Percentiles rank a stretch among this genome's conserved stretches.
Evolutionary conservation across 2,329 filamentous ascomycete genomes (phyloP).

Genomic region (Didymella lethalis): DNA sequence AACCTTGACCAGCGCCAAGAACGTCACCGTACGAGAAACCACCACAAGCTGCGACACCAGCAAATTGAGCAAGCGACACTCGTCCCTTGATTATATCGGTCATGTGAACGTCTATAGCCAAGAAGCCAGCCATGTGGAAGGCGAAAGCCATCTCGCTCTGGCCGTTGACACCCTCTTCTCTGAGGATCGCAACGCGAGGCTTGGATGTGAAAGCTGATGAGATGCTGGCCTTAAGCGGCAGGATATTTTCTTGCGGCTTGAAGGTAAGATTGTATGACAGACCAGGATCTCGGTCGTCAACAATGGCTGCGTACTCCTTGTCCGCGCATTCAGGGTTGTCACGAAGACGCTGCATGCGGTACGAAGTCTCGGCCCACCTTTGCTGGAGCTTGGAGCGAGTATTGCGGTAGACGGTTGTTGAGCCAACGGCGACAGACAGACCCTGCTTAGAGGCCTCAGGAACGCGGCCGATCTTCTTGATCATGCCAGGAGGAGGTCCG

Average conservation of each 20-base stretch:
- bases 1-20: slow-evolving; percentile 92
- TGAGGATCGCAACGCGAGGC: slow-evolving; percentile 86
- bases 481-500: slow-evolving; percentile 79
- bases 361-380: slow-evolving; percentile 87
- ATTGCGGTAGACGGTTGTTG: slow-evolving; percentile 72
- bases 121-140: slow-evolving; percentile 89
- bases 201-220: slow-evolving; percentile 67
- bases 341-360: slow-evolving; percentile 87
- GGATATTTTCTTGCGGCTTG: slow-evolving; percentile 77
- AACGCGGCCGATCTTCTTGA: slow-evolving; percentile 84
- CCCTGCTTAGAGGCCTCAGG: slow-evolving; percentile 74
- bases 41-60: slow-evolving; percentile 91
- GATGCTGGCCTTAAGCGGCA: slow-evolving; percentile 72
- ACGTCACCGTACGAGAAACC: slow-evolving; percentile 96
- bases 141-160: slow-evolving; percentile 98
- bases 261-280: slow-evolving; percentile 84
- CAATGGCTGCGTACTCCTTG: slow-evolving; percentile 77
- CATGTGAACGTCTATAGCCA: slow-evolving; percentile 95
- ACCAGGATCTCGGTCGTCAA: slow-evolving; percentile 79
- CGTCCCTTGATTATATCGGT: slow-evolving; percentile 83
- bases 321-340: slow-evolving; percentile 91
- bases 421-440: slow-evolving; percentile 76
- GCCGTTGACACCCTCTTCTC: slow-evolving; percentile 95
- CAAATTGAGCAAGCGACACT: slow-evolving; percentile 81
- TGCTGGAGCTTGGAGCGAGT: slow-evolving; percentile 79